phyloP scores from a whole-genome alignment of 257 asterid species.

The Capsicum rhomboideum region DNA sequence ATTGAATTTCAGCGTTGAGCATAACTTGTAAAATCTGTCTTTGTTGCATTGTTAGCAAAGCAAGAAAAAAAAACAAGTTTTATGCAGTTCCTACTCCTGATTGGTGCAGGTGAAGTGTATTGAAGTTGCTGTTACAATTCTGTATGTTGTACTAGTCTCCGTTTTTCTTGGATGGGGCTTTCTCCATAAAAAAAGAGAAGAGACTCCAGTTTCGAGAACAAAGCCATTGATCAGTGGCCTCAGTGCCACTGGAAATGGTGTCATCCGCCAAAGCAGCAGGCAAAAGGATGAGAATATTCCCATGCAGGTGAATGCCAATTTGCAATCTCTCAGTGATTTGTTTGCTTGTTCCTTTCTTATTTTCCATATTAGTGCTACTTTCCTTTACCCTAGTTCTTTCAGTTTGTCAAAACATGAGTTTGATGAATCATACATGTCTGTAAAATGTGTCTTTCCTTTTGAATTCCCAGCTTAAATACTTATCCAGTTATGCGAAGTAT shows the following conservation, averaged over 20 bases:
- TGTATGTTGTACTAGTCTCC: conserved; percentile 64
- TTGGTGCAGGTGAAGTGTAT: conserved; percentile 83
- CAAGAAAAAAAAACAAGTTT: neutral
- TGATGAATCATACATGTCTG: neutral
- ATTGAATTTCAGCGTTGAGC: neutral
- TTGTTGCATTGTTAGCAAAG: neutral
- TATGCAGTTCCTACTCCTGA: conserved; percentile 8
- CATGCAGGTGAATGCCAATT: conserved; percentile 62
- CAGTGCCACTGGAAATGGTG: conserved; percentile 58
- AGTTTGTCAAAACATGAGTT: neutral
- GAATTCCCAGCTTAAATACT: neutral
- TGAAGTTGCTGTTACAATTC: conserved; percentile 69
- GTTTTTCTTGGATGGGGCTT: conserved; percentile 92
- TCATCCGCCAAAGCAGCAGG: conserved; percentile 64
- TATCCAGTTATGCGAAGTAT: neutral
- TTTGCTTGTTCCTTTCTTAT: neutral
- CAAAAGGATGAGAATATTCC: conserved; percentile 82
- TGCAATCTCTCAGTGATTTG: neutral
- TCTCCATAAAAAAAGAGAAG: conserved; percentile 49
- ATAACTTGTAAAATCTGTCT: neutral
- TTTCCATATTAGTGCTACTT: neutral
- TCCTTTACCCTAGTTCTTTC: neutral
- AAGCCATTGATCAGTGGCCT: conserved; percentile 65
- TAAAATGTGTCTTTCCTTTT: neutral
- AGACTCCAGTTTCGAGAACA: conserved; percentile 44